phyloP scores from a whole-genome alignment of 768 basidiomycete genomes.

The Pleurotus tuoliensis region DNA sequence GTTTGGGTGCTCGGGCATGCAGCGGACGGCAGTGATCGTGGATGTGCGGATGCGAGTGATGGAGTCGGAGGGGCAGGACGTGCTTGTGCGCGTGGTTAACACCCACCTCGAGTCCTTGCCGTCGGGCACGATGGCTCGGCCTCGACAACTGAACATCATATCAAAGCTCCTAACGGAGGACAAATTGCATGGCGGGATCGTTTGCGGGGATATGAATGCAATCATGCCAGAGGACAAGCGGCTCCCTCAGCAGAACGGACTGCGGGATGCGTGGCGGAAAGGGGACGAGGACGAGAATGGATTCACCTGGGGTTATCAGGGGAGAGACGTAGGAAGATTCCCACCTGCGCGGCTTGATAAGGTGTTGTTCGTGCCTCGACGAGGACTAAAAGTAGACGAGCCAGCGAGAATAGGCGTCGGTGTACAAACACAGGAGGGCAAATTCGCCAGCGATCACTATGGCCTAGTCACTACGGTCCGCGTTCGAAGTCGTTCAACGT shows the following conservation, averaged over 20 bases:
- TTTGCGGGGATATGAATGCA: slow-evolving; percentile 74
- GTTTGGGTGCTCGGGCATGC: slow-evolving; percentile 47
- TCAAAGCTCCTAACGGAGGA: slow-evolving; percentile 45
- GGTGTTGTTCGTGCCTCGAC: slow-evolving; percentile 50
- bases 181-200: slow-evolving; percentile 51
- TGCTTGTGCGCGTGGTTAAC: slow-evolving; percentile 60
- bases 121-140: slow-evolving; percentile 34
- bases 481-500: too few relatives aligned
- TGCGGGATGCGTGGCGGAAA: slow-evolving; percentile 59
- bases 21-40: slow-evolving; percentile 53
- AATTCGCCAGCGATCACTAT: slow-evolving; percentile 59
- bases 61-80: slow-evolving; percentile 23
- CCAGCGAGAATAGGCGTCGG: slow-evolving; percentile 57
- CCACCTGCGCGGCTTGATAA: slow-evolving; percentile 63
- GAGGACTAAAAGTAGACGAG: slow-evolving; percentile 47
- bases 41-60: slow-evolving; percentile 46
- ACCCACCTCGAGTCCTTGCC: slow-evolving; percentile 71
- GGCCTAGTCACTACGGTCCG: slow-evolving; percentile 37
- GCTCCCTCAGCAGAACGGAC: slow-evolving; percentile 39
- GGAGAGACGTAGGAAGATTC: slow-evolving; percentile 30
- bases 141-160: slow-evolving; percentile 51
- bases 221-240: slow-evolving; percentile 42
- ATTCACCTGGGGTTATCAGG: slow-evolving; percentile 72
- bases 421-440: slow-evolving; percentile 35
- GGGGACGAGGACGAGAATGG: slow-evolving; percentile 40